A percentile compares a stretch with the other conserved stretches of the same genome.
These are phyloP conservation scores for Exophiala dermatitidis DNA, from an alignment of 2,329 filamentous ascomycete species.

Conservation along the genomic window DNA sequence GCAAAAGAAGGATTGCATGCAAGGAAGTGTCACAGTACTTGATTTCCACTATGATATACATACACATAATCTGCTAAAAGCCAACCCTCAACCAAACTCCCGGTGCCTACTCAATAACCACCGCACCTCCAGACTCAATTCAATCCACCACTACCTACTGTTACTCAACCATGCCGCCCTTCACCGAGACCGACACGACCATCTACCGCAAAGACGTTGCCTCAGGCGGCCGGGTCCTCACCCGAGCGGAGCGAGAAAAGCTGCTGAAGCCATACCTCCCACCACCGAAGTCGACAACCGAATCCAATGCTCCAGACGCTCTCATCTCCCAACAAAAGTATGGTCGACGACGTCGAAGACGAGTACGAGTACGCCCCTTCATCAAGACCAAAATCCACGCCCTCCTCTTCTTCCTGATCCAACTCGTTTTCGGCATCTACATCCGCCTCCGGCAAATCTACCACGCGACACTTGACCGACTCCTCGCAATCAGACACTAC, in stretches of 20 bases:
- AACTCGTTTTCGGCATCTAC: slow-evolving; percentile 80
- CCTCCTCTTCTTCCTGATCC: slow-evolving; percentile 44
- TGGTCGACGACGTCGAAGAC: slow-evolving; percentile 14
- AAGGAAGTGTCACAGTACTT: background rate
- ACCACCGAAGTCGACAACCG: too few relatives aligned
- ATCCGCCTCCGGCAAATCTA: slow-evolving; percentile 74
- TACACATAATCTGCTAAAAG: background rate
- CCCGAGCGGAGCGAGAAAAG: slow-evolving; percentile 43
- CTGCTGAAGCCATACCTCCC: slow-evolving; percentile 49
- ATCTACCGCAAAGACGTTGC: slow-evolving; percentile 36
- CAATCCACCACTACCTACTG: background rate
- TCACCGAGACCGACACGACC: slow-evolving; percentile 26
- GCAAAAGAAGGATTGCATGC: too few relatives aligned
- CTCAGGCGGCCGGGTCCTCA: slow-evolving; percentile 37
- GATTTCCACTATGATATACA: background rate
- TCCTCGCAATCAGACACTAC: slow-evolving; percentile 79
- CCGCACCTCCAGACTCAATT: background rate
- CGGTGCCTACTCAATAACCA: background rate
- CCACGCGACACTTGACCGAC: slow-evolving; percentile 67
- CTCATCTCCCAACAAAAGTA: slow-evolving; percentile 23
- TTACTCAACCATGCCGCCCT: slow-evolving; percentile 15
- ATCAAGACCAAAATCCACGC: slow-evolving; percentile 39
- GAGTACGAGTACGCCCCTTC: slow-evolving; percentile 37
- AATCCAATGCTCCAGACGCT: background rate
- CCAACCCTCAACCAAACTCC: background rate